A percentile compares a stretch with the other conserved stretches of the same genome.
Conservation (phyloP, 2,329 filamentous ascomycete species). For the Aspergillus terreus region DNA sequence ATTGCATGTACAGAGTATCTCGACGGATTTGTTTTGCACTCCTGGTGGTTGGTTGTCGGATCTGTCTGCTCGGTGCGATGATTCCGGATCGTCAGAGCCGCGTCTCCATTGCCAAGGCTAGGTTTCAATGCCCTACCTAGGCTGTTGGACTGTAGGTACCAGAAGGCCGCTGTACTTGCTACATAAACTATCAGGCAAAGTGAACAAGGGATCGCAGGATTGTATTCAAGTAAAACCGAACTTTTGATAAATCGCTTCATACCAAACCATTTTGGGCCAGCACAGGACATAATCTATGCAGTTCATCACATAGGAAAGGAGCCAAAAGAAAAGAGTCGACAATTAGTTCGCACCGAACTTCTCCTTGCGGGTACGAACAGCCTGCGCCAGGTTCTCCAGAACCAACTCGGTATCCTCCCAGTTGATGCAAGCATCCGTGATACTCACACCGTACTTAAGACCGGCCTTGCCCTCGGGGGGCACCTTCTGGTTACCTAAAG, state of each 20-base stretch:
- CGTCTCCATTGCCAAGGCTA: too few species aligned
- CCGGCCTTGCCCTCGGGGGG: constrained; percentile 78
- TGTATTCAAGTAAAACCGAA: neutral
- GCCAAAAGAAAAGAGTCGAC: neutral
- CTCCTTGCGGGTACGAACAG: constrained; percentile 70
- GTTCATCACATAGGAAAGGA: neutral
- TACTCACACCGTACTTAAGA: constrained; percentile 90
- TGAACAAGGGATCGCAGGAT: neutral
- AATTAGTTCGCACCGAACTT: constrained; percentile 23
- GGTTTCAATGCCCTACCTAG: too few species aligned
- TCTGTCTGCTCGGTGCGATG: neutral
- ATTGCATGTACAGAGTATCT: neutral
- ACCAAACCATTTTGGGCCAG: neutral
- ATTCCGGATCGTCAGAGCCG: neutral
- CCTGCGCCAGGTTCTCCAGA: constrained; percentile 72
- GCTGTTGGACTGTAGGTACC: too few species aligned
- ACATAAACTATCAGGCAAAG: too few species aligned
- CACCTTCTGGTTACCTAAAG: constrained; percentile 79
- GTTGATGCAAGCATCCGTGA: constrained; percentile 94
- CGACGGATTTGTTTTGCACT: neutral
- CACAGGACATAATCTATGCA: neutral
- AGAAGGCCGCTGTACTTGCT: too few species aligned
- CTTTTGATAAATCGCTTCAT: neutral
- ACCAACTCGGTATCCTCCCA: constrained; percentile 86
- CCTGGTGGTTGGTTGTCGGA: too few species aligned